phyloP scores from a whole-genome alignment of 208 protist genomes.

The Trichomonas vaginalis region DNA sequence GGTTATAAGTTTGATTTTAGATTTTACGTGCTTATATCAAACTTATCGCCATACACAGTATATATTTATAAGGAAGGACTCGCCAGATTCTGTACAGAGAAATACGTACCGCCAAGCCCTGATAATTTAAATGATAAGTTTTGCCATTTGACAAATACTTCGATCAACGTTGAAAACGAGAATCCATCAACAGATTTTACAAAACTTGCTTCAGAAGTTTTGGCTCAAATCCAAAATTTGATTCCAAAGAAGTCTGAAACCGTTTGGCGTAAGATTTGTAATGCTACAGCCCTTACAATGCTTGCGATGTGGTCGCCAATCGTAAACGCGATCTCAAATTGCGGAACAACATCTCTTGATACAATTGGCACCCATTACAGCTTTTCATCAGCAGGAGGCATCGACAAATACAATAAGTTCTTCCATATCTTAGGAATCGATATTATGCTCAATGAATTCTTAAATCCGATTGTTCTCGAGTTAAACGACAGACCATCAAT shows the following conservation, averaged over 20 bases:
- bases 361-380: neutral
- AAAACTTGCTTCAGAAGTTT: neutral
- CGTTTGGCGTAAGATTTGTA: neutral
- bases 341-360: neutral
- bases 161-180: neutral
- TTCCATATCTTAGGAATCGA: neutral
- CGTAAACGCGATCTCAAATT: neutral
- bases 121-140: neutral
- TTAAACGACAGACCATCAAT: neutral
- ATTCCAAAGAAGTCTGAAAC: neutral
- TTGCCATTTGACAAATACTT: neutral
- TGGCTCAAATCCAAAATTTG: neutral
- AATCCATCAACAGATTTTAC: neutral
- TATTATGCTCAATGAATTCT: neutral
- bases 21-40: constrained; percentile 6
- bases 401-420: neutral
- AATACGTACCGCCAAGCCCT: neutral
- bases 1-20: constrained; percentile 38
- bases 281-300: neutral
- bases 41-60: neutral
- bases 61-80: constrained; percentile 21
- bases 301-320: neutral
- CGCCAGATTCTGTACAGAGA: neutral
- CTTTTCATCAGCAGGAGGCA: neutral
- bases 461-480: neutral